Percentiles rank a stretch among this genome's conserved stretches.
phyloP scores from a whole-genome alignment of 352 stramenopile genomes.

The Pythium plurisporium region DNA sequence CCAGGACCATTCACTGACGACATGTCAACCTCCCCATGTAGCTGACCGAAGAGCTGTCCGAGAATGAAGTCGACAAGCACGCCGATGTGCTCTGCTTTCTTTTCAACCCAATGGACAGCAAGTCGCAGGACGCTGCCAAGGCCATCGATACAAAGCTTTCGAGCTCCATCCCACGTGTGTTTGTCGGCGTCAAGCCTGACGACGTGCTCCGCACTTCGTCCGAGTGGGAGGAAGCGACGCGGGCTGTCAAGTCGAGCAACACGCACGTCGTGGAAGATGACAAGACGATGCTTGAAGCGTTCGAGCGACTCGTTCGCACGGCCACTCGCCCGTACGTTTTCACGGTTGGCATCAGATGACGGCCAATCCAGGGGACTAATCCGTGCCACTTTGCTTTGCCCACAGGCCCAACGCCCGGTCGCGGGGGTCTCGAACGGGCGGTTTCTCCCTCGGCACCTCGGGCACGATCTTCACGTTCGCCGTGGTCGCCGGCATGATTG shows the following conservation, averaged over 20 bases:
- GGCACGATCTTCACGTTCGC: constrained; percentile 2
- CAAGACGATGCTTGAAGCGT: constrained; percentile 38
- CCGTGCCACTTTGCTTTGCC: background rate
- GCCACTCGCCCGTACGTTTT: constrained; percentile 23
- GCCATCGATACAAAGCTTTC: constrained; percentile 54
- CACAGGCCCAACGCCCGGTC: constrained; percentile 13
- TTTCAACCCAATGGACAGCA: constrained; percentile 48
- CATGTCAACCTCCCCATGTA: too few species aligned
- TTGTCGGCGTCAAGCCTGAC: constrained; percentile 46
- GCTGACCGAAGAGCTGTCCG: constrained; percentile 60
- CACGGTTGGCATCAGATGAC: background rate
- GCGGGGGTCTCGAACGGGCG: background rate
- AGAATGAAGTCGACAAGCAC: constrained; percentile 62
- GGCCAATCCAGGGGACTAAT: too few species aligned
- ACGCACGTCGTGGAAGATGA: constrained; percentile 17
- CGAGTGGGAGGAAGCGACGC: constrained; percentile 16
- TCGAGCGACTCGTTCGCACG: constrained; percentile 17
- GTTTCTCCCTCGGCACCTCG: background rate
- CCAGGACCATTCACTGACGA: too few species aligned
- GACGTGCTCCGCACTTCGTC: background rate
- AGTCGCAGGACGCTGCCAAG: constrained; percentile 42
- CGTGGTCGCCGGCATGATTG: background rate
- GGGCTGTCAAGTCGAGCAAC: constrained; percentile 1
- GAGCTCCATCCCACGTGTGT: constrained; percentile 47
- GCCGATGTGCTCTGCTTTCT: constrained; percentile 71